Percentiles rank a stretch among this genome's conserved stretches.
These are phyloP conservation scores for Trametes sp. DNA, from an alignment of 1,284 basidiomycete genomes.

Conservation along the genomic window DNA sequence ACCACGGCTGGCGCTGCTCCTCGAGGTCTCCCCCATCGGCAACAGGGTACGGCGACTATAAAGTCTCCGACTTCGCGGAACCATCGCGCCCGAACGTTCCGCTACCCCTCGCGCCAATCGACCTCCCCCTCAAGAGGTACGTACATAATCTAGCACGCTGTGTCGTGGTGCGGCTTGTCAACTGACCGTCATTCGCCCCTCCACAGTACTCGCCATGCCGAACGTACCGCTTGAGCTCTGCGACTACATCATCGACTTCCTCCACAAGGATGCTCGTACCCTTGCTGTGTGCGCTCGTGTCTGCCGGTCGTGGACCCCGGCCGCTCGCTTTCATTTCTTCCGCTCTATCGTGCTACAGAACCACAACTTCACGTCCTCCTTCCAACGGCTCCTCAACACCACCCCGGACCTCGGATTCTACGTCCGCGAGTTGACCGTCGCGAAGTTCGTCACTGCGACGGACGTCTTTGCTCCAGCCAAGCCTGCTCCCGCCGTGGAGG, in stretches of 20 bases:
- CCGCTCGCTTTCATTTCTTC: constrained; percentile 48
- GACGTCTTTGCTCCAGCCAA: constrained; percentile 1
- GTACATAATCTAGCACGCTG: neutral
- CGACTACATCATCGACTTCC: constrained; percentile 48
- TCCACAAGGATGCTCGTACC: constrained; percentile 41
- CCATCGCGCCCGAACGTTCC: neutral
- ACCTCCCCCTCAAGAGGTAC: neutral
- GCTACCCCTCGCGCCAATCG: neutral
- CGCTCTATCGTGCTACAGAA: constrained; percentile 36
- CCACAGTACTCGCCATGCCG: constrained; percentile 24
- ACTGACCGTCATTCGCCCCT: neutral
- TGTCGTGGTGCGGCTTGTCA: neutral
- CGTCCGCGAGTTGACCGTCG: constrained; percentile 36
- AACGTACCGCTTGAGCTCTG: constrained; percentile 45
- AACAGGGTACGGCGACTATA: constrained; percentile 9
- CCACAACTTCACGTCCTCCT: constrained; percentile 23
- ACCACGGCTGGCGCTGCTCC: constrained; percentile 5
- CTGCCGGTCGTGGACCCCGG: constrained; percentile 46
- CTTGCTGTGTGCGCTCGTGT: constrained; percentile 46
- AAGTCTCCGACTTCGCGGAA: constrained; percentile 7
- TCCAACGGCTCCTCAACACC: constrained; percentile 33
- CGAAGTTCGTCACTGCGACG: constrained; percentile 19
- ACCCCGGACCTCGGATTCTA: constrained; percentile 36
- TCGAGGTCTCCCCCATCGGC: constrained; percentile 7
- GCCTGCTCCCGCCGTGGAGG: constrained; percentile 12